phyloP scores from a whole-genome alignment of 192 early-diverging fungal species.

The Coemansia asiatica region DNA sequence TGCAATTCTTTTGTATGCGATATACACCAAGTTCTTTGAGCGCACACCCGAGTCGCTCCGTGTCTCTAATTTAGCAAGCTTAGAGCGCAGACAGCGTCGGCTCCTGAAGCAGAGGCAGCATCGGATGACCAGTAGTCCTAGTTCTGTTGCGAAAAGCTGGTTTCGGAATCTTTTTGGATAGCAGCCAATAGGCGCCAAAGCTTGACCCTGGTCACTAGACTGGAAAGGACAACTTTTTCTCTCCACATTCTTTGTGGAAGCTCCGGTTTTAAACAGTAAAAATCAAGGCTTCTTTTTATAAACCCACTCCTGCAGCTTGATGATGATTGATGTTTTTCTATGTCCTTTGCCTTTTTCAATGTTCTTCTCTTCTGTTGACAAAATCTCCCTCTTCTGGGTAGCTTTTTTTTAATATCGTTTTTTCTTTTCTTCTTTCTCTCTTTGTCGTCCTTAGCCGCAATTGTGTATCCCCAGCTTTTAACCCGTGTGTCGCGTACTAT shows the following conservation, averaged over 20 bases:
- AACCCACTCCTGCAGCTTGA: no score
- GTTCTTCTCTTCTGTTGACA: not conserved
- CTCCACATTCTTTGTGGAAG: not conserved
- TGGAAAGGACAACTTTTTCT: not conserved
- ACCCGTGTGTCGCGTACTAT: no score
- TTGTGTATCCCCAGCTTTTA: no score
- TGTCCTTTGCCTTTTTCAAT: not conserved
- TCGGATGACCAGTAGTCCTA: not conserved
- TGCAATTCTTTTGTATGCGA: conserved; percentile 26
- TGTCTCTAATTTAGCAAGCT: conserved; percentile 1
- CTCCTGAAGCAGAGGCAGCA: conserved; percentile 8
- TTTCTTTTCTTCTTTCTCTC: not conserved
- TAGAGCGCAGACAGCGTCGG: conserved; percentile 12
- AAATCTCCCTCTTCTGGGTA: not conserved
- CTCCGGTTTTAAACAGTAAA: no score
- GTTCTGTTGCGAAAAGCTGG: not conserved
- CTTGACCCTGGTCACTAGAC: not conserved
- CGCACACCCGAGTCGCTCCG: conserved; percentile 21
- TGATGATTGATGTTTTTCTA: no score
- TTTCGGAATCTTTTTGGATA: not conserved
- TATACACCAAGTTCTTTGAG: conserved; percentile 49
- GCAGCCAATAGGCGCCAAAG: not conserved
- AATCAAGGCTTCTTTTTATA: no score
- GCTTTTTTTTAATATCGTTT: not conserved
- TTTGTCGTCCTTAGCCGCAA: not conserved